A percentile compares a stretch with the other conserved stretches of the same genome.
These are phyloP conservation scores for Phaeoacremonium minimum DNA, from an alignment of 2,329 filamentous ascomycete genomes.

Conservation along the genomic window DNA sequence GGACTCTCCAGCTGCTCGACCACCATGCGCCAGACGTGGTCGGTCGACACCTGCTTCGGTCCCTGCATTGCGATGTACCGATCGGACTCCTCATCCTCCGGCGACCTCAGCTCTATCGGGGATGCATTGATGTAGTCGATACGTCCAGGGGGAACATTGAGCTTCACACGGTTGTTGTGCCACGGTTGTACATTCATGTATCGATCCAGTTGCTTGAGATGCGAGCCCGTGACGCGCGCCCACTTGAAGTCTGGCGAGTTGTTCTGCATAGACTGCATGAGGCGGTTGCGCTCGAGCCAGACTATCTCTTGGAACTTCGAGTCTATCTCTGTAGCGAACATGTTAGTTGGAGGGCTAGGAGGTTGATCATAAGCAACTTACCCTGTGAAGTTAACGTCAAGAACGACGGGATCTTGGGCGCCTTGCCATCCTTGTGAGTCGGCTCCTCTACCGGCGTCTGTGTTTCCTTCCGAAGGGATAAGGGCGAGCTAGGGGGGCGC, in stretches of 20 bases:
- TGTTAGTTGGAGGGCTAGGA: too few relatives aligned
- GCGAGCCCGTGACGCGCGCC: conserved; percentile 51
- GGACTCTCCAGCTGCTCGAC: conserved; percentile 69
- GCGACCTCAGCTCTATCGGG: conserved; percentile 54
- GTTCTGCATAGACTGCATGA: conserved; percentile 33
- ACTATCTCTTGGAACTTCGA: conserved; percentile 47
- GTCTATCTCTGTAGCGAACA: conserved; percentile 35
- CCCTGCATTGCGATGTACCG: conserved; percentile 92
- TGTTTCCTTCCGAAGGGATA: conserved; percentile 8
- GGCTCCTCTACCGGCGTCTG: conserved; percentile 6
- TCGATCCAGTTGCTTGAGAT: conserved; percentile 65
- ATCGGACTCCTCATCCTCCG: conserved; percentile 19
- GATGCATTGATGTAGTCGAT: conserved; percentile 83
- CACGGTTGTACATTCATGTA: conserved; percentile 90
- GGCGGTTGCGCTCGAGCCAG: conserved; percentile 47
- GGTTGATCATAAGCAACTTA: too few relatives aligned
- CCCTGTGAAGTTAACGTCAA: conserved; percentile 29
- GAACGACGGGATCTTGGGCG: conserved; percentile 31
- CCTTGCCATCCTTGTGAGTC: conserved; percentile 1
- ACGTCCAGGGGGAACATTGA: conserved; percentile 69
- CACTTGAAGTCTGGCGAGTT: conserved; percentile 28
- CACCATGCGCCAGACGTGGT: conserved; percentile 95
- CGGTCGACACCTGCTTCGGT: conserved; percentile 69
- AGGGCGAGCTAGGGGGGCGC: conserved; percentile 10
- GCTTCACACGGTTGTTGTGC: conserved; percentile 77